Conservation (phyloP, 352 stramenopile species). For the Pythium scleroteichum region DNA sequence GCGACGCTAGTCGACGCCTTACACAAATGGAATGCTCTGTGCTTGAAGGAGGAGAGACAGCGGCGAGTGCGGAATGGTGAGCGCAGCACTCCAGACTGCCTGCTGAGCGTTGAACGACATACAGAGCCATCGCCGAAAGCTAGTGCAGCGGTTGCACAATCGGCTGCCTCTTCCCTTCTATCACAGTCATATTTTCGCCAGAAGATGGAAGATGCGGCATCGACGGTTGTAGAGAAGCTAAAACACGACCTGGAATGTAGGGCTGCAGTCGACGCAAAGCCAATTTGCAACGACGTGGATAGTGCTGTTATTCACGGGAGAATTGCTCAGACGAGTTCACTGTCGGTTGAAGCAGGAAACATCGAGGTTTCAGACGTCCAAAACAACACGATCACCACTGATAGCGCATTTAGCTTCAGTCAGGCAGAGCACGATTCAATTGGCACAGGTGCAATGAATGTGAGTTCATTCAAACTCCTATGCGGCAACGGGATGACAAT, state of each 20-base stretch:
- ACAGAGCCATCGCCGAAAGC: conserved; percentile 20
- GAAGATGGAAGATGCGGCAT: conserved; percentile 72
- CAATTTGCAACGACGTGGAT: conserved; percentile 3
- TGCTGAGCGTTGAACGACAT: conserved; percentile 58
- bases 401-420: conserved; percentile 34
- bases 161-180: conserved; percentile 52
- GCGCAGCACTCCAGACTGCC: conserved; percentile 43
- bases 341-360: neutral
- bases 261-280: neutral
- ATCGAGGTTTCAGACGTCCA: conserved; percentile 10
- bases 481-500: too few species aligned
- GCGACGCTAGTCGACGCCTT: too few species aligned
- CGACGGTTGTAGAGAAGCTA: conserved; percentile 54
- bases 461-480: neutral
- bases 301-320: conserved; percentile 2
- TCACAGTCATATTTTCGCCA: conserved; percentile 83
- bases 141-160: conserved; percentile 11
- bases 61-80: conserved; percentile 56
- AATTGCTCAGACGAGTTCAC: conserved; percentile 4
- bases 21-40: too few species aligned
- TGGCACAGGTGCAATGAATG: neutral
- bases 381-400: conserved; percentile 26
- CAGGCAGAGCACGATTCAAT: conserved; percentile 19
- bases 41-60: conserved; percentile 62
- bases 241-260: conserved; percentile 16